Conservation (phyloP, 2,329 filamentous ascomycete genomes). For the Penicillium sp. region DNA sequence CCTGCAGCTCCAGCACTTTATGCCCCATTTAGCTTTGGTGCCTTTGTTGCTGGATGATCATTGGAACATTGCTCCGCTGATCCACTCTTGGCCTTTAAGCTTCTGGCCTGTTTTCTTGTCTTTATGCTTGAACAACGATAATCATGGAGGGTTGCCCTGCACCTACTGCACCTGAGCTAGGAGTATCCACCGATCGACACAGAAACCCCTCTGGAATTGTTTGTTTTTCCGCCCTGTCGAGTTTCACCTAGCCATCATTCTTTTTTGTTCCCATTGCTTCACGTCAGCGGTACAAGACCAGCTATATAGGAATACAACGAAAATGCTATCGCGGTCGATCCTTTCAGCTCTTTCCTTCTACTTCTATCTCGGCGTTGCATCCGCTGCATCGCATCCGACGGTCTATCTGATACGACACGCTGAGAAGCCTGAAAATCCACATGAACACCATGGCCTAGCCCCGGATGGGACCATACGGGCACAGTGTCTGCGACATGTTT, state of each 20-base stretch:
- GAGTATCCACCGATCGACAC: neutral
- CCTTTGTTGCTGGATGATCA: constrained; percentile 1
- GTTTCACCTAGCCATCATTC: too few relatives aligned
- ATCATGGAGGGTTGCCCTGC: neutral
- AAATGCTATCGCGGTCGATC: constrained; percentile 5
- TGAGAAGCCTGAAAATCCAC: constrained; percentile 26
- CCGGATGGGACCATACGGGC: constrained; percentile 27
- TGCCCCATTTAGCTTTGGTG: neutral
- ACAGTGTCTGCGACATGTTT: constrained; percentile 29
- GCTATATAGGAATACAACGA: neutral
- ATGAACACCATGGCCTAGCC: constrained; percentile 26
- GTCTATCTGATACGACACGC: constrained; percentile 33
- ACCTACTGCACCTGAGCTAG: neutral
- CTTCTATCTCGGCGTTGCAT: neutral
- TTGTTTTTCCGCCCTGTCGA: neutral
- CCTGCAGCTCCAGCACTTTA: neutral
- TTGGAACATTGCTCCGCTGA: constrained; percentile 10
- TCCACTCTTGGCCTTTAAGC: constrained; percentile 9
- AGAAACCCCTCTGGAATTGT: neutral
- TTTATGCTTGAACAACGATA: neutral
- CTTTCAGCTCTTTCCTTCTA: neutral
- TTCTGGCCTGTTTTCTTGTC: neutral
- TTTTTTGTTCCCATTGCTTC: neutral
- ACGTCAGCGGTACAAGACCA: neutral
- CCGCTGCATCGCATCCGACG: constrained; percentile 18